Conservation (phyloP, 2,329 filamentous ascomycete genomes). For the Davidsoniella neocaledoniae region DNA sequence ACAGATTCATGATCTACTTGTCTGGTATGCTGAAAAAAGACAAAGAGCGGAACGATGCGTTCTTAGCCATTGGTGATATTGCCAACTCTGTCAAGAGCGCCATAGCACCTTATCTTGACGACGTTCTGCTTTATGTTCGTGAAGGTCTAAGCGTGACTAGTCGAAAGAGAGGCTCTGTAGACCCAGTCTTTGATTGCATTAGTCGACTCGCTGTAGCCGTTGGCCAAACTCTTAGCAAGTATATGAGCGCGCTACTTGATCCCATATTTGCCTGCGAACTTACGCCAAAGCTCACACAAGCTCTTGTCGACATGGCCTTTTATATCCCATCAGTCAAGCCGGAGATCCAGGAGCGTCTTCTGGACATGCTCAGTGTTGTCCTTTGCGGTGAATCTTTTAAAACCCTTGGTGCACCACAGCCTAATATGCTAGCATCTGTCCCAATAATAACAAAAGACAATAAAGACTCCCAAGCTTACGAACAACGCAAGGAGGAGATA, state of each 20-base stretch:
- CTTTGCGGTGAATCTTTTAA: conserved; percentile 85
- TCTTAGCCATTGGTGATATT: conserved; percentile 89
- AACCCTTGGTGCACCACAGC: conserved; percentile 73
- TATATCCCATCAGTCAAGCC: conserved; percentile 92
- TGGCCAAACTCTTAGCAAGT: conserved; percentile 92
- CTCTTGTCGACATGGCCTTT: conserved; percentile 94
- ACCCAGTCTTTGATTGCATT: conserved; percentile 91
- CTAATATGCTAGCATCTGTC: conserved; percentile 62
- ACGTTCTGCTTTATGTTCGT: conserved; percentile 81
- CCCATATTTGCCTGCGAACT: conserved; percentile 95
- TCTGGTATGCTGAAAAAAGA: conserved; percentile 89
- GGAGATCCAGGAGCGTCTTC: conserved; percentile 79
- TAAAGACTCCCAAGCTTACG: conserved; percentile 67
- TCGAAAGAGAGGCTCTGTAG: conserved; percentile 43
- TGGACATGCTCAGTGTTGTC: conserved; percentile 90
- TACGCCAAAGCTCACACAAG: conserved; percentile 84
- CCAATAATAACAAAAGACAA: conserved; percentile 76
- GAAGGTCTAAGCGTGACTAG: conserved; percentile 77
- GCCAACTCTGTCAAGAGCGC: conserved; percentile 91
- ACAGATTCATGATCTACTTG: conserved; percentile 94
- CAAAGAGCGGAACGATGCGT: conserved; percentile 84
- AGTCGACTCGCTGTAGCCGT: conserved; percentile 91
- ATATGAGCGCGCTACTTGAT: conserved; percentile 88
- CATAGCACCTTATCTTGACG: conserved; percentile 88
- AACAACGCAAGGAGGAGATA: conserved; percentile 69